Percentiles rank a stretch among this genome's conserved stretches.
phyloP scores from a whole-genome alignment of 1,284 basidiomycete species.

The Phaffia rhodozyma region DNA sequence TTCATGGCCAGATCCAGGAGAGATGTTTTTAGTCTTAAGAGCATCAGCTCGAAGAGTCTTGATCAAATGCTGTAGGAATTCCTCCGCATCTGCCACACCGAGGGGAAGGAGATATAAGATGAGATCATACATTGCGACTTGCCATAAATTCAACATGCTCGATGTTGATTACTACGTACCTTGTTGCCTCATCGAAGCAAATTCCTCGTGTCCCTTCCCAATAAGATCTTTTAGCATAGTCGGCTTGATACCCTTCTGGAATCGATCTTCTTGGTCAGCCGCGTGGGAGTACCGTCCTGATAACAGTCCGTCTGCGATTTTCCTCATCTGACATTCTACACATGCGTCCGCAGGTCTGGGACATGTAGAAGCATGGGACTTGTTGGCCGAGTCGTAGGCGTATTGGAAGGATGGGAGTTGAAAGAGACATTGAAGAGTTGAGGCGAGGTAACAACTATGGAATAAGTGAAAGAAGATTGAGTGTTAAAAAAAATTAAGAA shows the following conservation, averaged over 20 bases:
- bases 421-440: constrained; percentile 79
- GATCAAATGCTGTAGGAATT: constrained; percentile 78
- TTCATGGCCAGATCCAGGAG: constrained; percentile 38
- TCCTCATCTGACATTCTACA: constrained; percentile 88
- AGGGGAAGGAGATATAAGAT: not conserved
- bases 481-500: not conserved
- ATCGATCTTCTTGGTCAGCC: constrained; percentile 39
- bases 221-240: constrained; percentile 77
- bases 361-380: constrained; percentile 54
- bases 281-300: constrained; percentile 82
- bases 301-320: constrained; percentile 81
- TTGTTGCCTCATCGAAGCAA: constrained; percentile 93
- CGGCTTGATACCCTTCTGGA: constrained; percentile 79
- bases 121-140: not conserved
- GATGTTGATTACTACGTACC: not conserved
- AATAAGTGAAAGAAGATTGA: not conserved
- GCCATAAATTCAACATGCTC: not conserved
- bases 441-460: constrained; percentile 88
- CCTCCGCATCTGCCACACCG: constrained; percentile 60
- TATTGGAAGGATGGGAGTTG: constrained; percentile 63
- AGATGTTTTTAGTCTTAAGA: constrained; percentile 40
- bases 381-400: constrained; percentile 51
- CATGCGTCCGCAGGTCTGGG: constrained; percentile 63
- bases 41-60: constrained; percentile 54
- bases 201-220: constrained; percentile 87